Evolutionary conservation across 192 early-diverging fungal genomes (phyloP).

Genomic region (Spizellomyces sp.): DNA sequence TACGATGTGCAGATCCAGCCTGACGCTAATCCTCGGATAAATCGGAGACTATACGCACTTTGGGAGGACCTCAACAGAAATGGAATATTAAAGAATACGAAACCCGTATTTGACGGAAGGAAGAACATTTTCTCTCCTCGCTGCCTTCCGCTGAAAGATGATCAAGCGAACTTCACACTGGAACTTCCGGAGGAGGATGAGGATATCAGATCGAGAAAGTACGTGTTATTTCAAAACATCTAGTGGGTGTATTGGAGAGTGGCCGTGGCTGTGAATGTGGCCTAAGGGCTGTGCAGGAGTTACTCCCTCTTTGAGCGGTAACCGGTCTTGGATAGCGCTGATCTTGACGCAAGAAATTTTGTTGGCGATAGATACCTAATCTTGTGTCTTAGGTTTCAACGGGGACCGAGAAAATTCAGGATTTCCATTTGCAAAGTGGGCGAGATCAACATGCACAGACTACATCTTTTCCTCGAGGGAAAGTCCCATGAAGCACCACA

Average conservation of each 20-base stretch:
- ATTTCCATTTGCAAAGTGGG: constrained; percentile 67
- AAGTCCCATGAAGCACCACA: constrained; percentile 47
- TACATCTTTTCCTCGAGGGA: constrained; percentile 51
- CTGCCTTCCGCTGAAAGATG: constrained; percentile 56
- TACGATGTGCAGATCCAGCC: constrained; percentile 83
- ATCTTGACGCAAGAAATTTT: no score
- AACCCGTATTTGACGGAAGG: constrained; percentile 84
- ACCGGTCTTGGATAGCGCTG: no score
- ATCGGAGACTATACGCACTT: constrained; percentile 66
- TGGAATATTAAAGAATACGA: constrained; percentile 58
- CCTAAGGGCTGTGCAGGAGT: no score
- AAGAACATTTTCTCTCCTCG: constrained; percentile 72
- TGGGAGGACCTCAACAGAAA: constrained; percentile 55
- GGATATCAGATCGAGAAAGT: constrained; percentile 4
- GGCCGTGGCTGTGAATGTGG: no score
- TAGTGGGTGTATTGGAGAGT: no score
- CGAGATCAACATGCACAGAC: constrained; percentile 63
- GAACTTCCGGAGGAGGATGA: constrained; percentile 56
- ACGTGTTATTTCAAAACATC: no score
- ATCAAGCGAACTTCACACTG: constrained; percentile 60
- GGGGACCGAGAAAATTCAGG: constrained; percentile 51
- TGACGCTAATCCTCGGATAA: constrained; percentile 74
- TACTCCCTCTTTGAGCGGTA: no score
- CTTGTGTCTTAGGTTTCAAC: no score
- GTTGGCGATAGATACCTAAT: no score